A percentile compares a stretch with the other conserved stretches of the same genome.
Evolutionary conservation across 805 yeast species (phyloP).

Genomic region (Allodekkera sacchari): DNA sequence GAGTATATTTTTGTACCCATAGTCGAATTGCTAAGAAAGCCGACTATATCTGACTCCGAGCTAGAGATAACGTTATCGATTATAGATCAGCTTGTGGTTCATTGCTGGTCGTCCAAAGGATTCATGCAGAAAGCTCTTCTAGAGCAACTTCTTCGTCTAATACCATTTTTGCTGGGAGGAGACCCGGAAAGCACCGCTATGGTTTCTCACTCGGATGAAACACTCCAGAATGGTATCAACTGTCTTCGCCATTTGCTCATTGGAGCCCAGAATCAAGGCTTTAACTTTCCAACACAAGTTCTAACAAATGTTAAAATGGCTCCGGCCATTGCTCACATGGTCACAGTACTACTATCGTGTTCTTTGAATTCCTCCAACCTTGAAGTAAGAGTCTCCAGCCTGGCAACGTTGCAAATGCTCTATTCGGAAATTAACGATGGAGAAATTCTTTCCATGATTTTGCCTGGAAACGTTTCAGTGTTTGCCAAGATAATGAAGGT

Average conservation of each 20-base stretch:
- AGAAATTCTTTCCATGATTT: conserved; percentile 37
- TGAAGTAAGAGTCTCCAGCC: conserved; percentile 24
- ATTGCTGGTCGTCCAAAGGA: conserved; percentile 39
- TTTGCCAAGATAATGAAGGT: conserved; percentile 30
- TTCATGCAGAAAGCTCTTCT: conserved; percentile 29
- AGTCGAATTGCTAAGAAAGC: conserved; percentile 41
- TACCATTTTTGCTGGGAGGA: conserved; percentile 40
- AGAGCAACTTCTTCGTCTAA: conserved; percentile 37
- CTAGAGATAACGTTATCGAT: conserved; percentile 38
- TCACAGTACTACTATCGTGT: conserved; percentile 34
- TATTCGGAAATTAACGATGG: conserved; percentile 35
- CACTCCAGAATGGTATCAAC: conserved; percentile 28
- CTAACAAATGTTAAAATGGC: conserved; percentile 26
- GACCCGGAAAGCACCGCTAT: conserved; percentile 26
- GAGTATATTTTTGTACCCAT: conserved; percentile 60
- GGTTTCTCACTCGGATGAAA: conserved; percentile 26
- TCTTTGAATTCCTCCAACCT: conserved; percentile 18
- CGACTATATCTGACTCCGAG: conserved; percentile 35
- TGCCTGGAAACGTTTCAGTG: conserved; percentile 44
- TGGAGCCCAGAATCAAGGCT: conserved; percentile 25
- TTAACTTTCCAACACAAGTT: conserved; percentile 15
- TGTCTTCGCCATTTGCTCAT: conserved; percentile 23
- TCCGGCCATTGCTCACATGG: conserved; percentile 40
- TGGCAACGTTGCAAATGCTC: conserved; percentile 27
- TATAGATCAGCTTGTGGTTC: conserved; percentile 32